These are phyloP conservation scores for Vaccinium darrowii DNA, from an alignment of 148 eudicot species.

Conservation along the genomic window DNA sequence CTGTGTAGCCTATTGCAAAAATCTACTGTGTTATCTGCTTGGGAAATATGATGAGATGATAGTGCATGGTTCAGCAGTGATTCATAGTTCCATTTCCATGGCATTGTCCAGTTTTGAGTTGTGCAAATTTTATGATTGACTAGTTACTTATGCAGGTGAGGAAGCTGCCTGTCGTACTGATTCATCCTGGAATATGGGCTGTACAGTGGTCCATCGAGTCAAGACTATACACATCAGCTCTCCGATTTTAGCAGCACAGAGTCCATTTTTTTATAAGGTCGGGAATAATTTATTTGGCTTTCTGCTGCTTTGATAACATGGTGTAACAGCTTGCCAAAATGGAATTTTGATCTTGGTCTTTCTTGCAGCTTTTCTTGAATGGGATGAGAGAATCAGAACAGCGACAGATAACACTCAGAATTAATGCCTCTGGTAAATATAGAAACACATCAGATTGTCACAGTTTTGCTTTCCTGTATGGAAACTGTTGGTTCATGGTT, in stretches of 20 bases:
- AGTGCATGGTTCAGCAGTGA: background rate
- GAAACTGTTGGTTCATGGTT: background rate
- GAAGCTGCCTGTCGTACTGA: conserved; percentile 46
- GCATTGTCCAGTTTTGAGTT: background rate
- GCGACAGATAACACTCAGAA: conserved; percentile 41
- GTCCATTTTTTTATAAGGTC: conserved; percentile 80
- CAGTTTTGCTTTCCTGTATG: background rate
- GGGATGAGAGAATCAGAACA: conserved; percentile 61
- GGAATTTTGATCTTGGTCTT: background rate
- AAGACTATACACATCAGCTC: conserved; percentile 74
- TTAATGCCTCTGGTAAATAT: conserved; percentile 49
- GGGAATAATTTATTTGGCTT: conserved; percentile 9
- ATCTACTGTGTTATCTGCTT: background rate
- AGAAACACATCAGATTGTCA: background rate
- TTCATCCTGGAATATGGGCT: conserved; percentile 51
- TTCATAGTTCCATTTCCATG: background rate
- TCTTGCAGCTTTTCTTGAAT: conserved; percentile 54
- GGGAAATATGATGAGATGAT: background rate
- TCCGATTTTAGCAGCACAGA: conserved; percentile 78
- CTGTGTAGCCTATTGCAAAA: background rate
- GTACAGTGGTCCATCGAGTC: conserved; percentile 34
- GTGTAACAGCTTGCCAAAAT: conserved; percentile 3
- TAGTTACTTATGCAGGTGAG: conserved; percentile 40
- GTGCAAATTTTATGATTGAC: background rate
- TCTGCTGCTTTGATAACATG: background rate